phyloP scores from a whole-genome alignment of 352 stramenopile genomes.

The Pythium sp. region DNA sequence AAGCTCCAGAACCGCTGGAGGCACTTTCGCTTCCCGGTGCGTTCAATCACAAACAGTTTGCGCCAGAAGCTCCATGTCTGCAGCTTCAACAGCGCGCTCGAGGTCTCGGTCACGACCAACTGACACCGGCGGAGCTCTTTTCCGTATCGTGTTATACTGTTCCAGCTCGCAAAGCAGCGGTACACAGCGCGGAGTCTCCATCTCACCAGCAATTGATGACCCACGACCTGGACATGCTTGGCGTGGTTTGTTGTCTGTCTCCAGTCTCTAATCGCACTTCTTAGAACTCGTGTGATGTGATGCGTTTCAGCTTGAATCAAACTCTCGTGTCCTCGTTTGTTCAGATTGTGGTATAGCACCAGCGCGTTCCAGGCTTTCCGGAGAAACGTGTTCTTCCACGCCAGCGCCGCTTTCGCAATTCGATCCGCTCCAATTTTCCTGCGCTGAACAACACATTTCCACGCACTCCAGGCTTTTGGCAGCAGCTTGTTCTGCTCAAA shows the following conservation, averaged over 20 bases:
- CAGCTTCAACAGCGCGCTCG: constrained; percentile 10
- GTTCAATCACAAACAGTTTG: constrained; percentile 31
- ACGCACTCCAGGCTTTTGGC: constrained; percentile 25
- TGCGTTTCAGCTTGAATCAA: constrained; percentile 19
- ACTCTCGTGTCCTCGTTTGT: not conserved
- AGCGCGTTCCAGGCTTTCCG: constrained; percentile 30
- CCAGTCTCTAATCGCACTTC: constrained; percentile 20
- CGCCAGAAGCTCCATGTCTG: constrained; percentile 36
- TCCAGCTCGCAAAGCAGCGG: constrained; percentile 36
- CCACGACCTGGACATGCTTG: constrained; percentile 9
- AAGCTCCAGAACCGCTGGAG: constrained; percentile 23
- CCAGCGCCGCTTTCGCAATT: constrained; percentile 4
- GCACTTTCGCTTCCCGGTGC: constrained; percentile 17
- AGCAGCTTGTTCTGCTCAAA: constrained; percentile 31
- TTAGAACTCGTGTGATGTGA: constrained; percentile 6
- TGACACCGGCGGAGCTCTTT: not conserved
- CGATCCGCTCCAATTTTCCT: constrained; percentile 6
- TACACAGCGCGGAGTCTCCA: constrained; percentile 41
- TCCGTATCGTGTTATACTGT: not conserved
- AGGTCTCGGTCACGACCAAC: constrained; percentile 3
- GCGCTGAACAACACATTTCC: constrained; percentile 15
- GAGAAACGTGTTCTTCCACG: constrained; percentile 26
- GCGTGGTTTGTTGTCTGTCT: not conserved
- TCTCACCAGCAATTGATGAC: constrained; percentile 23
- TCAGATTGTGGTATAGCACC: constrained; percentile 1